Evolutionary conservation across 225 moss, liverwort and hornwort genomes (phyloP).

Genomic region (Climacium dendroides): DNA sequence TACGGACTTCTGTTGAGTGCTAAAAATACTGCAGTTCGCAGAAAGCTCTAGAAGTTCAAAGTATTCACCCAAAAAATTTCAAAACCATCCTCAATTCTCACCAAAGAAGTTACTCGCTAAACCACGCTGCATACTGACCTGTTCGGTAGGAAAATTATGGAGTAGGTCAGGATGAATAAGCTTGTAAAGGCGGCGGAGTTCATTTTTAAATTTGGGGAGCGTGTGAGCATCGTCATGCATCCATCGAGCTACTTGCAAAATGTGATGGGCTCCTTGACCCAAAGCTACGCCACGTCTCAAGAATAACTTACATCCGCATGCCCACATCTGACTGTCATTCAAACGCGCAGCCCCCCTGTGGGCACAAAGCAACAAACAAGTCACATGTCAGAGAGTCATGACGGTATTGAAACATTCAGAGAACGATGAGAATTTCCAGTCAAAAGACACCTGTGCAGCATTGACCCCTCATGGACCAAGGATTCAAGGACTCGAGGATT

Average conservation of each 20-base stretch:
- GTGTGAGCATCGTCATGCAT: constrained; percentile 30
- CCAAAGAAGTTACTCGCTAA: neutral
- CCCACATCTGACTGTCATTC: constrained; percentile 61
- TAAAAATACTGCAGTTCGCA: neutral
- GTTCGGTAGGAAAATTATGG: constrained; percentile 61
- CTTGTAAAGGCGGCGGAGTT: constrained; percentile 83
- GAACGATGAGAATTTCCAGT: neutral
- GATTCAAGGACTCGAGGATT: neutral
- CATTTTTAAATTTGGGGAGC: constrained; percentile 48
- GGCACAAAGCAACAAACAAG: neutral
- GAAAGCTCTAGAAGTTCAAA: neutral
- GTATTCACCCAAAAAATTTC: neutral
- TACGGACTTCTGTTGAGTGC: neutral
- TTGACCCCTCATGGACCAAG: neutral
- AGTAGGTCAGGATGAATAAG: constrained; percentile 87
- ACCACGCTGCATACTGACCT: constrained; percentile 25
- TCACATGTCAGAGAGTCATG: neutral
- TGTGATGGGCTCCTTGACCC: constrained; percentile 7
- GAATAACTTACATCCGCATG: constrained; percentile 37
- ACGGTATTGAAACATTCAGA: neutral
- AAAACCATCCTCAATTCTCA: neutral
- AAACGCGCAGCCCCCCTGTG: neutral
- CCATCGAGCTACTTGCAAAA: constrained; percentile 27
- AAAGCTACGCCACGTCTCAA: constrained; percentile 25
- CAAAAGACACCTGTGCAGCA: neutral